Evolutionary conservation across 2,329 filamentous ascomycete genomes (phyloP).

Genomic region (Fusarium buharicum): DNA sequence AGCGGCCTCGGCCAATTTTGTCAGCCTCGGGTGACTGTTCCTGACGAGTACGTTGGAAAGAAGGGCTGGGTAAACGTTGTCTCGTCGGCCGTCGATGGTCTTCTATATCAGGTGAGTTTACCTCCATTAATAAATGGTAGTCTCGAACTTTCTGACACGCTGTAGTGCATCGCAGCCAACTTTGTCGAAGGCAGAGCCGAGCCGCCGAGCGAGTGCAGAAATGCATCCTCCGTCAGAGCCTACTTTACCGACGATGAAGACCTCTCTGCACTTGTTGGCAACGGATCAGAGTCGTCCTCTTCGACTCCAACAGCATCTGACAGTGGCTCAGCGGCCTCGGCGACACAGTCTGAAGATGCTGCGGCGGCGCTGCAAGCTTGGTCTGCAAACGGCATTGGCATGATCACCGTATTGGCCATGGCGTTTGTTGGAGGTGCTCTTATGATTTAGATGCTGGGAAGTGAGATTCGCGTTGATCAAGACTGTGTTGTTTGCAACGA

Average conservation of each 20-base stretch:
- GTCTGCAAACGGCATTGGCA: conserved; percentile 36
- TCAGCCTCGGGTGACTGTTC: conserved; percentile 59
- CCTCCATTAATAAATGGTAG: neutral
- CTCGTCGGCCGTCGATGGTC: conserved; percentile 63
- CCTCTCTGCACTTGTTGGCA: conserved; percentile 50
- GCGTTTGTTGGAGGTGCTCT: conserved; percentile 46
- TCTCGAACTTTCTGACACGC: neutral
- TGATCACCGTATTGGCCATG: conserved; percentile 45
- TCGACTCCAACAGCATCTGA: conserved; percentile 31
- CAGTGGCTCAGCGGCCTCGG: conserved; percentile 36
- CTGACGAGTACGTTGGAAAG: conserved; percentile 62
- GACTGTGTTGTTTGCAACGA: conserved; percentile 10
- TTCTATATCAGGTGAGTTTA: conserved; percentile 64
- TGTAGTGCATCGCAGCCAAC: conserved; percentile 64
- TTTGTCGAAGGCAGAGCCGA: conserved; percentile 60
- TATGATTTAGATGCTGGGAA: conserved; percentile 40
- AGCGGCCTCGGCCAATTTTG: conserved; percentile 66
- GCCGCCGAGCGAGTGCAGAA: conserved; percentile 50
- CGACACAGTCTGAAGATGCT: conserved; percentile 38
- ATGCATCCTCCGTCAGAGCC: conserved; percentile 49
- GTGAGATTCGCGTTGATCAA: neutral
- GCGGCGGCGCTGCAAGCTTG: conserved; percentile 43
- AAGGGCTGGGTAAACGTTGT: conserved; percentile 66
- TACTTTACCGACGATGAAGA: conserved; percentile 49
- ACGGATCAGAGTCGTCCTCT: conserved; percentile 15